A percentile compares a stretch with the other conserved stretches of the same genome.
Evolutionary conservation across 768 basidiomycete species (phyloP).

Genomic region (Fistulinella prunicolor): DNA sequence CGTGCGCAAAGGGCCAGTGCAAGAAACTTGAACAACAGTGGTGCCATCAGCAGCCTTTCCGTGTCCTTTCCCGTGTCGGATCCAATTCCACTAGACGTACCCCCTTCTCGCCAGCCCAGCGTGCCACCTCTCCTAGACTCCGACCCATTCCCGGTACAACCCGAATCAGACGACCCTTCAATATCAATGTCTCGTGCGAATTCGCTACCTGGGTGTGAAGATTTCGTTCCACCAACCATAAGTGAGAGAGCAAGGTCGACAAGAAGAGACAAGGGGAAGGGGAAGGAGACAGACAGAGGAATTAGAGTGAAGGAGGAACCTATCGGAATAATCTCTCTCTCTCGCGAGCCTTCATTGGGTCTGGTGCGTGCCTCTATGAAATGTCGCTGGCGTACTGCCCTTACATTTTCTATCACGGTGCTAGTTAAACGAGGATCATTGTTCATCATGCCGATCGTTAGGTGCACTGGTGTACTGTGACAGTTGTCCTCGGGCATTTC

Average conservation of each 20-base stretch:
- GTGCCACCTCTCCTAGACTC: slow-evolving; percentile 46
- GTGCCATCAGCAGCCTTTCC: slow-evolving; percentile 35
- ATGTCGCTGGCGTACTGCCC: slow-evolving; percentile 8
- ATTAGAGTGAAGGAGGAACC: slow-evolving; percentile 48
- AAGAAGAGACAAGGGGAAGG: slow-evolving; percentile 48
- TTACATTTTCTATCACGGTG: slow-evolving; percentile 13
- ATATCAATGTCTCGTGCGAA: slow-evolving; percentile 62
- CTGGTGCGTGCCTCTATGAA: slow-evolving; percentile 33
- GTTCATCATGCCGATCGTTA: slow-evolving; percentile 75
- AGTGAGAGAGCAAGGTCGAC: slow-evolving; percentile 27
- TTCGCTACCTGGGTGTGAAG: slow-evolving; percentile 39
- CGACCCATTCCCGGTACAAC: slow-evolving; percentile 49
- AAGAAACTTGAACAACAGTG: slow-evolving; percentile 53
- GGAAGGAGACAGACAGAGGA: slow-evolving; percentile 38
- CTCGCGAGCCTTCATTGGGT: slow-evolving; percentile 33
- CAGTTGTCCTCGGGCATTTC: slow-evolving; percentile 93
- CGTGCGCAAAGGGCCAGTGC: slow-evolving; percentile 74
- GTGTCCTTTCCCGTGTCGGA: slow-evolving; percentile 28
- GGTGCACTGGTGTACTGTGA: slow-evolving; percentile 95
- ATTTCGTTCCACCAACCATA: slow-evolving; percentile 14
- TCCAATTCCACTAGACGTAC: slow-evolving; percentile 40
- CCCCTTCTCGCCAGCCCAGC: slow-evolving; percentile 36
- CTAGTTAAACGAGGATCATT: slow-evolving; percentile 76
- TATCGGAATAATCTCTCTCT: slow-evolving; percentile 32
- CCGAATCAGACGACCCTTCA: slow-evolving; percentile 56